phyloP scores from a whole-genome alignment of 2,329 filamentous ascomycete genomes.

The Periconia macrospinosa region DNA sequence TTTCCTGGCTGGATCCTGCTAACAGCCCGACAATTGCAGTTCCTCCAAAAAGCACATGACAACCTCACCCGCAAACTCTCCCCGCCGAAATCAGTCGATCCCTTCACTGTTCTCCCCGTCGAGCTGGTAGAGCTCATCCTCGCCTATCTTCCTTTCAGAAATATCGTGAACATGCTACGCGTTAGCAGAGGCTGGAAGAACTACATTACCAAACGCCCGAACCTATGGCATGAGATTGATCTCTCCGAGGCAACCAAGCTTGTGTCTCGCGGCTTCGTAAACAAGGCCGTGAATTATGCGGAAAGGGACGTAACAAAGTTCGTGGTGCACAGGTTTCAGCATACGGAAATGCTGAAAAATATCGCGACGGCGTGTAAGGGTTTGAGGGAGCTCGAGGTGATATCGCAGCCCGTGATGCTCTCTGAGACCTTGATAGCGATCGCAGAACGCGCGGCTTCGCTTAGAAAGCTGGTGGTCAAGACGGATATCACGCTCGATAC shows the following conservation, averaged over 20 bases:
- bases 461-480: constrained; percentile 31
- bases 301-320: constrained; percentile 37
- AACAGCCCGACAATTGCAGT: constrained; percentile 22
- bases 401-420: constrained; percentile 24
- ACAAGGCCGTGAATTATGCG: constrained; percentile 46
- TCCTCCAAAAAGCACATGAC: constrained; percentile 51
- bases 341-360: constrained; percentile 45
- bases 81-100: constrained; percentile 51
- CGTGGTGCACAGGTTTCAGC: constrained; percentile 40
- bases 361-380: constrained; percentile 41
- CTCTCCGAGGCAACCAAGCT: constrained; percentile 49
- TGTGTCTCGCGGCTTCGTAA: constrained; percentile 48
- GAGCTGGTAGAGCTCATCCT: constrained; percentile 58
- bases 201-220: constrained; percentile 51
- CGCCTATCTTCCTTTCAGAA: constrained; percentile 54
- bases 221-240: constrained; percentile 58
- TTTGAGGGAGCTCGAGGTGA: constrained; percentile 36
- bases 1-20: background rate
- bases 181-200: constrained; percentile 60
- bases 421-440: constrained; percentile 35
- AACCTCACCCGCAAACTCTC: constrained; percentile 48
- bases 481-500: constrained; percentile 28
- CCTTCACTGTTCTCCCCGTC: constrained; percentile 56
- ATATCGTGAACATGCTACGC: constrained; percentile 55
- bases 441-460: constrained; percentile 17